Evolutionary conservation across 352 stramenopile genomes (phyloP), one percentile per base, ranked within the genome.

Genomic region (Pythium oligandrum): DNA sequence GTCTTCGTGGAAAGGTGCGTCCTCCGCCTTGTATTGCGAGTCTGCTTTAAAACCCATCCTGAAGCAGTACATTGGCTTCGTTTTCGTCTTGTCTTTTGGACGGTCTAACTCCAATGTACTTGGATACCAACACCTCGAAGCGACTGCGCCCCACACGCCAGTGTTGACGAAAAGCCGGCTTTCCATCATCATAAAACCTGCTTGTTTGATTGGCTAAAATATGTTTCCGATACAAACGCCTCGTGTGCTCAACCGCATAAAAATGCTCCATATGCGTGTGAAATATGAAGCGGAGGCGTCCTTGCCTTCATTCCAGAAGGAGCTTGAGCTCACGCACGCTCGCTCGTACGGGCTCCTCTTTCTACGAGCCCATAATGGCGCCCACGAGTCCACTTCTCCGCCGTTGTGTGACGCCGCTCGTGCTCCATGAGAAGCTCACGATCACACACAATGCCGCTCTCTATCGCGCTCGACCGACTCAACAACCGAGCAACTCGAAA

Each of bases 401-500:
- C 43, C 6, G 31, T 11, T 50, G 32, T 32, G 44, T 56, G 35
- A 35, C 46, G 12, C 37, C 12, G 26, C 40, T 62, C 10, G 34
- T 6, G 42, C 48, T 63, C 38, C 45, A 63, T 6, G 12, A 39
- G 17, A 30, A n/a, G 49, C 56, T 63, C 56, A 36, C 44, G 8
- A 53, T 48, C 5, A 63, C 56, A 33, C 56, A 40, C 31, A 57
- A 63, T 40, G 56, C 56, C 1, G 6, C 35, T 33, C 56, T 63
- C 56, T 52, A 40, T 34, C 49, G 36, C 38, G 56, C 43, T 5
- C 56, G 49, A 46, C 26, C 30, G 32, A 53, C 30, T 12, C 34
- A n/a, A 10, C 26, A 4, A 36, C 36, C 4, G 48, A 6, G 30
- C 32, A 56, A 12, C 40, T 11, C 7, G 44, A 26, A 26, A 26